phyloP scores from a whole-genome alignment of 768 basidiomycete genomes.

The Pholiota molesta region DNA sequence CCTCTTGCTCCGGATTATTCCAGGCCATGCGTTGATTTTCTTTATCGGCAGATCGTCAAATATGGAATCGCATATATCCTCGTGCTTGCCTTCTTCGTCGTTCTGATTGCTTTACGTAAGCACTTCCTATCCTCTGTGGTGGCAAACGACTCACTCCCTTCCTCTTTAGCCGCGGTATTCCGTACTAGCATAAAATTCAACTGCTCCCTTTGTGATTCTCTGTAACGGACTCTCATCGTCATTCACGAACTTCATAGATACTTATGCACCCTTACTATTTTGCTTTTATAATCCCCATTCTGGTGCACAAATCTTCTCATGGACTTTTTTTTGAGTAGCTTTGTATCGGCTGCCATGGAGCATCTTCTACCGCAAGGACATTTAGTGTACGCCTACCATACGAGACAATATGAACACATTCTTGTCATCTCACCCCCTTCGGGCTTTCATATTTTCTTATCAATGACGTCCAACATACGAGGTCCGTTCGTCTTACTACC shows the following conservation, averaged over 20 bases:
- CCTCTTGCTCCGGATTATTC: constrained; percentile 16
- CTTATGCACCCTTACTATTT: constrained; percentile 31
- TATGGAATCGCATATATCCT: constrained; percentile 79
- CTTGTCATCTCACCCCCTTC: constrained; percentile 22
- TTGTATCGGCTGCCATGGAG: constrained; percentile 33
- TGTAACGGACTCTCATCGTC: constrained; percentile 51
- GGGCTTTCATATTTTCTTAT: background rate
- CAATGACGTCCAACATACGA: background rate
- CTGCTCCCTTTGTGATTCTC: constrained; percentile 69
- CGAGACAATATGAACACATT: constrained; percentile 38
- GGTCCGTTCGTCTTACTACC: background rate
- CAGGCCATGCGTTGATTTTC: constrained; percentile 13
- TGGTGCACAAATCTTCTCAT: constrained; percentile 37
- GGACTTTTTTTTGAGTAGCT: constrained; percentile 36
- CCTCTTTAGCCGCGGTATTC: constrained; percentile 57
- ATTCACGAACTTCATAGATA: constrained; percentile 39
- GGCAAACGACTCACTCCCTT: constrained; percentile 12
- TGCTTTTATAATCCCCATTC: constrained; percentile 32
- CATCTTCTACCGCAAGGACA: constrained; percentile 42
- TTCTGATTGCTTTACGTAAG: constrained; percentile 80
- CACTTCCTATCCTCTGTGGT: constrained; percentile 22
- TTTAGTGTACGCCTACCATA: constrained; percentile 50
- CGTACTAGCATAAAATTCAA: constrained; percentile 59
- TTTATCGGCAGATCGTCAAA: constrained; percentile 65
- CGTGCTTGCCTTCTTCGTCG: constrained; percentile 70